phyloP scores from a whole-genome alignment of 2,329 filamentous ascomycete genomes.

The Ilyonectria robusta region DNA sequence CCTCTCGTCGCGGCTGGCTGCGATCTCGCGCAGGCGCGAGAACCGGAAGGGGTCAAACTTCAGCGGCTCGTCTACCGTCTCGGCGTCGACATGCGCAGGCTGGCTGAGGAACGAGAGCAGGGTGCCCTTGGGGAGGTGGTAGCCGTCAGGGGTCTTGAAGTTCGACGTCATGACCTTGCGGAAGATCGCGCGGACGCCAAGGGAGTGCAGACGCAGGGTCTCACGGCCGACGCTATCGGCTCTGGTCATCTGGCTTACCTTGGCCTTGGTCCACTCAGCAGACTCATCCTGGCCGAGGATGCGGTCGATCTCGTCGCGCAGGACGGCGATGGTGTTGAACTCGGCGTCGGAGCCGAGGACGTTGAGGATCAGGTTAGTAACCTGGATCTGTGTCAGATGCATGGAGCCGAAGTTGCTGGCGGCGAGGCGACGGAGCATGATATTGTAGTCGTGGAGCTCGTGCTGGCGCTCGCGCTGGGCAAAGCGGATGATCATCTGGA shows the following conservation, averaged over 20 bases:
- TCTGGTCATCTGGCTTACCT: conserved; percentile 54
- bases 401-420: conserved; percentile 56
- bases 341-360: conserved; percentile 54
- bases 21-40: conserved; percentile 52
- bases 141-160: conserved; percentile 46
- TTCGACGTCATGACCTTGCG: conserved; percentile 49
- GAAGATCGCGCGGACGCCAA: conserved; percentile 47
- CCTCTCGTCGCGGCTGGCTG: conserved; percentile 31
- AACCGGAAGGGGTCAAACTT: conserved; percentile 5
- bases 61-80: neutral
- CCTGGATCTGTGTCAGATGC: conserved; percentile 57
- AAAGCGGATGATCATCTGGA: conserved; percentile 60
- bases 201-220: conserved; percentile 56
- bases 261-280: conserved; percentile 56
- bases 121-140: neutral
- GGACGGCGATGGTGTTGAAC: conserved; percentile 53
- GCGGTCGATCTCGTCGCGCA: conserved; percentile 55
- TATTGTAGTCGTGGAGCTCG: conserved; percentile 50
- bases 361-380: conserved; percentile 57
- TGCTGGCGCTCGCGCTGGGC: conserved; percentile 55
- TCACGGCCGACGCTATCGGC: conserved; percentile 61
- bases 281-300: conserved; percentile 47
- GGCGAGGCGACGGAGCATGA: conserved; percentile 51
- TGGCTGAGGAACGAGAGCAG: neutral
- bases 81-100: neutral